Base-by-base conservation (phyloP, 768 basidiomycete species). In the Boletus subparvulus region DNA sequence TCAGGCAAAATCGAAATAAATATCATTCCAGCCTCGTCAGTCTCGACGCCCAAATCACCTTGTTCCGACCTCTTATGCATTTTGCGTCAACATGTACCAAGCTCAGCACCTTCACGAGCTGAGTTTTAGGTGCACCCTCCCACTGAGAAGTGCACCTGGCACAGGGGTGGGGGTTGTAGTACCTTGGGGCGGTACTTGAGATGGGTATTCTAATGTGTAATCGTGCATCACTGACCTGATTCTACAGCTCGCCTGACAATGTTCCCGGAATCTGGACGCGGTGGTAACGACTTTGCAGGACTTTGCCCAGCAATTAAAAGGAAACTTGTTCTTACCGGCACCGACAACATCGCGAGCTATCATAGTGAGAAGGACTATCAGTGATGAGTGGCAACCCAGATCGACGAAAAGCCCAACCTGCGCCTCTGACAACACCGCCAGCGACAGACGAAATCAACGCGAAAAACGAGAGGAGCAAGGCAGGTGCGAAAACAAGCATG, bases 401-500 rank as follows among this genome's bases (percentile, higher is more conserved):
- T 41, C 39, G 9, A 47, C 12, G 19, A 36, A 12, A 9, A 26
- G 40, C 42, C 60, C 10, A 19, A 65, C 65, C 58, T 60, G 30
- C 19, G 26, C 33, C 24, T 56, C 30, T 41, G 24, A 61, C 21
- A 19, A 51, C 35, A 16, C 56, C 48, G 2, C 55, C 60, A 19
- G 45, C 43, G 33, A 46, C 58, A 14, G 30, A 60, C 26, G 56
- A 56, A n/a, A 43, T 41, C 40, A 58, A 33, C 16, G 41, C 47
- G 35, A 68, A 52, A 30, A 67, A 32, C 7, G 50, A 60, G 26
- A 65, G 36, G 30, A 63, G n/a, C 37, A 52, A 42, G 32, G 39
- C 10, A 21, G 58, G 58, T 32, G 55, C 32, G 13, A 62, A 52
- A 24, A 53, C 47, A 16, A 52, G 47, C 65, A 68, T 65, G 41